These are phyloP conservation scores for Candida ovalis DNA, from an alignment of 805 yeast species.

Conservation along the genomic window DNA sequence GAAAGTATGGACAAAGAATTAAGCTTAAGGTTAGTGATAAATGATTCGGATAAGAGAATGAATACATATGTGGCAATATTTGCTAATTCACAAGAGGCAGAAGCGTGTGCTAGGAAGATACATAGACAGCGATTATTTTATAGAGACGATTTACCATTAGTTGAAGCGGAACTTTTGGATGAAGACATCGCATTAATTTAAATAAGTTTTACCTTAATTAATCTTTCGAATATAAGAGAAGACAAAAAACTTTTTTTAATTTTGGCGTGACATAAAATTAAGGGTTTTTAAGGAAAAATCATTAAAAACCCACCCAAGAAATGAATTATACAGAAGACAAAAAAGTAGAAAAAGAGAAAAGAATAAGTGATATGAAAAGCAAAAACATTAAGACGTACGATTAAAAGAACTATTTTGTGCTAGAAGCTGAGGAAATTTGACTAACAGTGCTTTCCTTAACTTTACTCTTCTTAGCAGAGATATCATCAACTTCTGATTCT, in stretches of 20 bases:
- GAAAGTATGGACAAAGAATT: constrained; percentile 12
- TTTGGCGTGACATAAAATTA: too few species aligned
- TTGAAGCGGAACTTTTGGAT: constrained; percentile 33
- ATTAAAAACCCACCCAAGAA: not conserved
- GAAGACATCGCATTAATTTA: constrained; percentile 1
- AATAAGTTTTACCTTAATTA: too few species aligned
- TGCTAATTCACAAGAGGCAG: constrained; percentile 41
- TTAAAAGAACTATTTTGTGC: not conserved
- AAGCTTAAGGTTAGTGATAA: constrained; percentile 11
- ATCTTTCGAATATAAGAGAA: too few species aligned
- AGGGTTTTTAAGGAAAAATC: too few species aligned
- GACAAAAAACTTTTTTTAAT: too few species aligned
- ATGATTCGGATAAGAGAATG: constrained; percentile 6
- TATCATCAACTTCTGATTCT: not conserved
- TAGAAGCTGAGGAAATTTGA: not conserved
- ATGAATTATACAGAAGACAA: not conserved
- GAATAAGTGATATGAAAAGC: not conserved
- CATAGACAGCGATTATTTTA: constrained; percentile 42
- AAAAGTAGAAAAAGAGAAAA: not conserved
- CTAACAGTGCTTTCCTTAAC: not conserved
- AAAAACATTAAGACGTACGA: too few species aligned
- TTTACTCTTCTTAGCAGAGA: not conserved
- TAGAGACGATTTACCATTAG: constrained; percentile 24
- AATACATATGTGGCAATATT: constrained; percentile 41
- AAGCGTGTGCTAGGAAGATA: constrained; percentile 46